Base-by-base conservation (phyloP, 768 basidiomycete genomes). In the Leccinum truebloodii region DNA sequence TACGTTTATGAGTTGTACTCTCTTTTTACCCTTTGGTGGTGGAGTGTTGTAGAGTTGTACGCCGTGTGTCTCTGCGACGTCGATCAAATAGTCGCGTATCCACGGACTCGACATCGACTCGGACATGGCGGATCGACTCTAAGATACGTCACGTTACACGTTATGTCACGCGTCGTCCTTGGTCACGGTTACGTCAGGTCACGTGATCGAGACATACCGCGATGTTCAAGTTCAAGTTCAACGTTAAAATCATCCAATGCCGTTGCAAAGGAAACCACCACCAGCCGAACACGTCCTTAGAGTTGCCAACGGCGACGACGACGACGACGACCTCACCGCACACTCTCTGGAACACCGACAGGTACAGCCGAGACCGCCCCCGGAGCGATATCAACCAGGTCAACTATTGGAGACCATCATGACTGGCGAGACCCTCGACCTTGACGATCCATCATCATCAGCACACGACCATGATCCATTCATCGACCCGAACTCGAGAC, bases 341-440 rank as follows among this genome's bases (percentile, higher is more conserved):
- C 63, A 56, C 53, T 34, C 57, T 26, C 35, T 18, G 12, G 63
- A 67, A 20, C 18, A 51, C 39, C 58, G 54, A 22, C 35, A 49
- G 22, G 10, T 10, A 2, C 57, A 62, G 22, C 24, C 34, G 9
- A 67, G 62, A 39, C 62, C 55, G 4, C 57, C 65, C 18, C 66
- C 65, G 16, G 74, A 67, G 26, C 81, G 80, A 57, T 88, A 88
- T 63, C 81, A 85, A 58, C 86, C 84, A 26, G 86, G 86, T 3
- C 85, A 87, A 66, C 78, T 78, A 55, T 75, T 88, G 16, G 82
- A 78, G 35, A 86, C 86, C 0, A 87, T 88, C 48, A 76, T 83
- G 57, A 87, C 86, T 6, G 86, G 86, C 35, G 86, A 88, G 70
- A 86, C 86, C 0, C 76, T 87, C 20, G 80, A 86, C 53, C 68